Percentiles rank a stretch among this genome's conserved stretches.
These are phyloP conservation scores for Stephanodiscus minutulus DNA, from an alignment of 108 stramenopile genomes.

Conservation along the genomic window DNA sequence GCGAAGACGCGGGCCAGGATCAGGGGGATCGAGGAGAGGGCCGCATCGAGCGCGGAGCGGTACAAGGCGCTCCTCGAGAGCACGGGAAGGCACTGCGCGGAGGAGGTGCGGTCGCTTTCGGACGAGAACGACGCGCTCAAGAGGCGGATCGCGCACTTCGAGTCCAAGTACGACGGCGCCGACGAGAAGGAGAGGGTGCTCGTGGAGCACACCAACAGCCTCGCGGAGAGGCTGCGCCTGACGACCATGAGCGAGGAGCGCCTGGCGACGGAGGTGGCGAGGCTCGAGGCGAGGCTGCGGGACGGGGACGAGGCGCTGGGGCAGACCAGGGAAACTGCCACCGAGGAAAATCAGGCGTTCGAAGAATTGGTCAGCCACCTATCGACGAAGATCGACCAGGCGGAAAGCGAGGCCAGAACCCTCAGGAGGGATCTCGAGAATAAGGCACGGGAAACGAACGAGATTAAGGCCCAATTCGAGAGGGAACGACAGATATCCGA, in stretches of 20 bases:
- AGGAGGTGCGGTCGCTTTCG: constrained; percentile 26
- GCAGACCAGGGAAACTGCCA: constrained; percentile 15
- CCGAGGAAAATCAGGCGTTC: constrained; percentile 17
- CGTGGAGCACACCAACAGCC: constrained; percentile 47
- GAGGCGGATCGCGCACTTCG: constrained; percentile 26
- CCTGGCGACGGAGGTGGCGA: constrained; percentile 40
- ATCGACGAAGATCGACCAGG: too few relatives aligned
- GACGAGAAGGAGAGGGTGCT: constrained; percentile 51
- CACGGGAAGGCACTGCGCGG: constrained; percentile 18
- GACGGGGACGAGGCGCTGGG: constrained; percentile 49
- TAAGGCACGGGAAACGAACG: constrained; percentile 25
- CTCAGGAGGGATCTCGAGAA: constrained; percentile 19
- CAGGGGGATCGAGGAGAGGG: constrained; percentile 12
- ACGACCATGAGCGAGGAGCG: constrained; percentile 48
- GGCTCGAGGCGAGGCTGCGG: constrained; percentile 51
- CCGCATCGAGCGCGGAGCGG: constrained; percentile 5
- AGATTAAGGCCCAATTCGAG: constrained; percentile 21
- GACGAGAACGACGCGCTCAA: constrained; percentile 40
- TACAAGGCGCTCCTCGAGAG: constrained; percentile 18
- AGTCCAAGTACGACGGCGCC: constrained; percentile 46
- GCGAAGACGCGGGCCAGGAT: constrained; percentile 13
- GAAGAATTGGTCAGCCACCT: constrained; percentile 10
- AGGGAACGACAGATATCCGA: constrained; percentile 34
- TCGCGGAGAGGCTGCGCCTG: constrained; percentile 42
- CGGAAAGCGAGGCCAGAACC: constrained; percentile 13